Percentiles rank a stretch among this genome's conserved stretches.
Conservation (phyloP, 345 rosid genomes). For the Citrus sp. region DNA sequence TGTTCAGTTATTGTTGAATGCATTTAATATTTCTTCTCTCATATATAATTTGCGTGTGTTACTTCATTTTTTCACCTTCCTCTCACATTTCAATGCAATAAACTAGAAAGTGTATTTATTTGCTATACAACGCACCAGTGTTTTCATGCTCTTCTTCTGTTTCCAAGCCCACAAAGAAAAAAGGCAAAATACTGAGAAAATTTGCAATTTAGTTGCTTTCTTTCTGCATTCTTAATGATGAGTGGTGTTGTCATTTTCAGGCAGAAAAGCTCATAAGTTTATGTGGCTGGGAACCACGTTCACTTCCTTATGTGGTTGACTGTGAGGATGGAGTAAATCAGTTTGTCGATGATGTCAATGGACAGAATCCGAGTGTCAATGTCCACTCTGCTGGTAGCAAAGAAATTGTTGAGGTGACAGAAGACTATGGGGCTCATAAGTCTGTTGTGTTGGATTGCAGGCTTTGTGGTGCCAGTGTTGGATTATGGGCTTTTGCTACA, state of each 20-base stretch:
- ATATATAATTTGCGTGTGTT: not conserved
- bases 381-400: slow-evolving; percentile 17
- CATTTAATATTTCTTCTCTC: not conserved
- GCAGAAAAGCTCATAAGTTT: slow-evolving; percentile 73
- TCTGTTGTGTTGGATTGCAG: slow-evolving; percentile 85
- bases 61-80: not conserved
- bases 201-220: not conserved
- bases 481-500: slow-evolving; percentile 78
- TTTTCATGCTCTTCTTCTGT: not conserved
- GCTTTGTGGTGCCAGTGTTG: slow-evolving; percentile 95
- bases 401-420: slow-evolving; percentile 33
- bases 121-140: not conserved
- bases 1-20: not conserved
- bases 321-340: slow-evolving; percentile 44
- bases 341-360: slow-evolving; percentile 28
- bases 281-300: slow-evolving; percentile 95
- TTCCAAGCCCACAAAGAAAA: not conserved
- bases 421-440: slow-evolving; percentile 23
- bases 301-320: slow-evolving; percentile 73
- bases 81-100: not conserved
- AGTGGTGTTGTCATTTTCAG: slow-evolving; percentile 39
- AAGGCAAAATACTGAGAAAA: not conserved
- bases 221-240: slow-evolving; percentile 12
- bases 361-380: slow-evolving; percentile 34
- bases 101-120: not conserved